A percentile compares a stretch with the other conserved stretches of the same genome.
These are phyloP conservation scores for Medicago truncatula DNA, from an alignment of 306 rosid species.

Conservation along the genomic window DNA sequence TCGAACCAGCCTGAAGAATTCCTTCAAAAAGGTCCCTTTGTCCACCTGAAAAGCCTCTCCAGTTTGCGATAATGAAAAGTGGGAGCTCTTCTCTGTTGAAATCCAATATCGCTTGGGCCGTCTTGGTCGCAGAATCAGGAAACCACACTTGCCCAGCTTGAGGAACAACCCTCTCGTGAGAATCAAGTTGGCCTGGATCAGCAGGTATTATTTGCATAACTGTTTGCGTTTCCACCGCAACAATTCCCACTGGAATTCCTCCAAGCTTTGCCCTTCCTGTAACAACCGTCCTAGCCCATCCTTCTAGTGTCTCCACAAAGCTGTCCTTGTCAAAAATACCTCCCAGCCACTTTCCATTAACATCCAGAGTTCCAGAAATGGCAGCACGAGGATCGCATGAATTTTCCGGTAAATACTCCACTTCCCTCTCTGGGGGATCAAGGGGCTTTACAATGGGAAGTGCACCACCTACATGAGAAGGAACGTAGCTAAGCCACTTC, in stretches of 20 bases:
- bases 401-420: constrained; percentile 87
- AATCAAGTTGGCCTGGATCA: constrained; percentile 99
- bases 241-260: constrained; percentile 95
- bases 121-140: constrained; percentile 94
- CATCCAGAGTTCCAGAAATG: constrained; percentile 67
- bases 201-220: constrained; percentile 99
- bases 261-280: constrained; percentile 99
- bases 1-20: constrained; percentile 98
- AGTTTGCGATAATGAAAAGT: constrained; percentile 92
- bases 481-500: constrained; percentile 97
- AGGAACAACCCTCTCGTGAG: constrained; percentile 96
- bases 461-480: constrained; percentile 77
- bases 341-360: constrained; percentile 83
- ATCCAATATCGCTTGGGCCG: constrained; percentile 93
- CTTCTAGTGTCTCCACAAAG: constrained; percentile 96
- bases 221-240: constrained; percentile 96
- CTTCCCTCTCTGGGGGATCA: constrained; percentile 91
- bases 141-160: constrained; percentile 99
- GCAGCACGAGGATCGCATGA: constrained; percentile 98
- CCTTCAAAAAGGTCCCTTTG: constrained; percentile 99
- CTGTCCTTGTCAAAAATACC: constrained; percentile 97
- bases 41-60: constrained; percentile 99
- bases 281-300: constrained; percentile 98
- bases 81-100: constrained; percentile 98
- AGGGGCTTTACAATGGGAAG: constrained; percentile 81